Base-by-base conservation (phyloP, 352 stramenopile genomes). In the Saprolegnia diclina region DNA sequence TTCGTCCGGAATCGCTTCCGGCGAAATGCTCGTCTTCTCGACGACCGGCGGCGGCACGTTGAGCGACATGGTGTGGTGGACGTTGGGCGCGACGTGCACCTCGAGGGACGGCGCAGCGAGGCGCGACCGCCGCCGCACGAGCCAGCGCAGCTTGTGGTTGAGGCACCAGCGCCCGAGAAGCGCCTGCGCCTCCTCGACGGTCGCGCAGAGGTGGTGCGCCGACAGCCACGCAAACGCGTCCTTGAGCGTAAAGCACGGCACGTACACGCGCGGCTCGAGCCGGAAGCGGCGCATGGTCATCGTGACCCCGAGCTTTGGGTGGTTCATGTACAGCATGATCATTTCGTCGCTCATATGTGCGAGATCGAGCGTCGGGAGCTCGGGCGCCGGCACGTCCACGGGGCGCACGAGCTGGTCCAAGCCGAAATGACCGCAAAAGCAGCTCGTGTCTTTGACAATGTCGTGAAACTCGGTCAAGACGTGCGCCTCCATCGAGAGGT, bases 401-500 rank as follows among this genome's bases (percentile, higher is more conserved):
- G 22, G 63, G 7, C 57, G 63, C 45, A 61, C 63, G 32, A 52
- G 42, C 7, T 74, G 75, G 55, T 92, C 82, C 18, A 93, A 64
- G 0, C 85, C 83, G 48, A 89, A 93, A 5, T 90, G 72, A 19
- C 83, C 85, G 61, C 85, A 93, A 5, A 90, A 55, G 62, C 85
- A 92, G 44, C 77, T 77, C 21, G 81, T 73, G 72, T 89, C 78
- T 35, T 85, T 87, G 29, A 92, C 80, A 22, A 83, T 89, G 57
- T 91, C 90, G 61, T 91, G 82, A 52, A 92, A 90, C 56, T 92
- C 85, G 38, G 80, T 89, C 35, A 81, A 79, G 48, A 92, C 72
- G 59, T 92, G 85, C 16, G 85, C 90, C 74, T 92, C 85, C 42
- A 90, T 92, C 16, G 90, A 74, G n/a, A 82, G 78, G 71, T 89